Percentiles rank a stretch among this genome's conserved stretches.
Conservation (phyloP, 202 grass and related monocot species). For the Elaeis oleifera region DNA sequence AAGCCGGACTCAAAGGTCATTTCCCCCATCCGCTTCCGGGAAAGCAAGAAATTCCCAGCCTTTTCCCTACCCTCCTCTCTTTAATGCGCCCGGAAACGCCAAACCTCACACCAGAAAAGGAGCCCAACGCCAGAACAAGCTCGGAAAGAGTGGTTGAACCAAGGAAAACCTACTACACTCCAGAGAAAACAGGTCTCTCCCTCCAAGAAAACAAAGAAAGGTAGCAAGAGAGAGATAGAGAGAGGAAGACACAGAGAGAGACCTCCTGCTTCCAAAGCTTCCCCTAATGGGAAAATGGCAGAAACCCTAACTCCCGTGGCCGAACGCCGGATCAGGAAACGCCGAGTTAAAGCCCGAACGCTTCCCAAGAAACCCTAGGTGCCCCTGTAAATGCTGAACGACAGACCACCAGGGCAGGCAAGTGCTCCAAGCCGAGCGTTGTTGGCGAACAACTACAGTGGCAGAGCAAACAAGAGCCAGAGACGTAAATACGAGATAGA, state of each 20-base stretch:
- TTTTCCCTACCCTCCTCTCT: neutral
- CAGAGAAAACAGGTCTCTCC: too few species aligned
- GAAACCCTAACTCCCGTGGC: neutral
- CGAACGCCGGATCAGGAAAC: neutral
- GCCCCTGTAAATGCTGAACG: too few species aligned
- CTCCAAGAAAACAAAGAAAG: neutral
- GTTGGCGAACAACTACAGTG: too few species aligned
- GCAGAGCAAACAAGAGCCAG: too few species aligned
- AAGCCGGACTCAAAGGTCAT: too few species aligned
- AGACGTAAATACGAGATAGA: too few species aligned
- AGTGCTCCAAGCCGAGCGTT: too few species aligned
- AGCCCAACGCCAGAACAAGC: too few species aligned
- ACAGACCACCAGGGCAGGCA: too few species aligned
- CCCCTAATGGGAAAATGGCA: conserved; percentile 4
- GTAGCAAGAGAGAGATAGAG: neutral
- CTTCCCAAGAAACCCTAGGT: neutral
- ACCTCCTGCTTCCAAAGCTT: conserved; percentile 3
- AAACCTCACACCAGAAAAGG: conserved; percentile 2
- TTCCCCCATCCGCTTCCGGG: too few species aligned
- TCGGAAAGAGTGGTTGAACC: too few species aligned
- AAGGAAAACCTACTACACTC: too few species aligned
- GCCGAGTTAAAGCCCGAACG: neutral
- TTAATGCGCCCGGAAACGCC: neutral
- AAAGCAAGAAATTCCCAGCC: neutral
- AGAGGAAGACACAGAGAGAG: neutral